phyloP scores from a whole-genome alignment of 208 protist genomes.

The Phytomonas sp. region DNA sequence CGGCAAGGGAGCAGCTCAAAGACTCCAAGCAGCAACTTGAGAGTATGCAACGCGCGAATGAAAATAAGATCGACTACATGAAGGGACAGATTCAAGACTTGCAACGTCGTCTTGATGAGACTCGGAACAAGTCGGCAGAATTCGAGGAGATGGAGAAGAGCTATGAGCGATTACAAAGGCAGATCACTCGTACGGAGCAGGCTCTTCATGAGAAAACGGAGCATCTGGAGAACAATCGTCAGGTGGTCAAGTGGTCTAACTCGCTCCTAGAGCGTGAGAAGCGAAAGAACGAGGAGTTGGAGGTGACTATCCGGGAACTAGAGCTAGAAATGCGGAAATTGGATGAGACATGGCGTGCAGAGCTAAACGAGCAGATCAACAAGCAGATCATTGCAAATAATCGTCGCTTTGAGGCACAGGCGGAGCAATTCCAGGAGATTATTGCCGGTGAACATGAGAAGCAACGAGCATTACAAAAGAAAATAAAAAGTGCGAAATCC shows the following conservation, averaged over 20 bases:
- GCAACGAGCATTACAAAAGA: conserved; percentile 76
- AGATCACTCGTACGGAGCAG: conserved; percentile 62
- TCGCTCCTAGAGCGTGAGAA: conserved; percentile 80
- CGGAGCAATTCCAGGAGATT: conserved; percentile 67
- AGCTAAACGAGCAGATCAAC: conserved; percentile 75
- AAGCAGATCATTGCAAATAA: conserved; percentile 73
- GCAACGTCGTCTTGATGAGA: conserved; percentile 51
- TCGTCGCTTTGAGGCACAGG: conserved; percentile 72
- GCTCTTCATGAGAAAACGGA: conserved; percentile 65
- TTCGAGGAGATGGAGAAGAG: conserved; percentile 73
- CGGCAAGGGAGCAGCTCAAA: conserved; percentile 47
- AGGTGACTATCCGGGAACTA: conserved; percentile 54
- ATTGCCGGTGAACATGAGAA: conserved; percentile 74
- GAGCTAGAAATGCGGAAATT: conserved; percentile 72
- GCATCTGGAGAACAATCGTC: conserved; percentile 73
- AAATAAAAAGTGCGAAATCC: conserved; percentile 77
- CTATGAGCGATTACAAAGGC: conserved; percentile 75
- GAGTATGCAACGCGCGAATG: conserved; percentile 53
- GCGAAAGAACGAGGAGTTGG: conserved; percentile 73
- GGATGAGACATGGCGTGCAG: conserved; percentile 58
- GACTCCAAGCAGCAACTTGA: conserved; percentile 45
- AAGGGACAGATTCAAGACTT: conserved; percentile 48
- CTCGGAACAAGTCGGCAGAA: conserved; percentile 51
- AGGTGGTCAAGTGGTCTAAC: conserved; percentile 86
- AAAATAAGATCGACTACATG: conserved; percentile 70